Base-by-base conservation (phyloP, 306 rosid genomes). In the Purshia tridentata region DNA sequence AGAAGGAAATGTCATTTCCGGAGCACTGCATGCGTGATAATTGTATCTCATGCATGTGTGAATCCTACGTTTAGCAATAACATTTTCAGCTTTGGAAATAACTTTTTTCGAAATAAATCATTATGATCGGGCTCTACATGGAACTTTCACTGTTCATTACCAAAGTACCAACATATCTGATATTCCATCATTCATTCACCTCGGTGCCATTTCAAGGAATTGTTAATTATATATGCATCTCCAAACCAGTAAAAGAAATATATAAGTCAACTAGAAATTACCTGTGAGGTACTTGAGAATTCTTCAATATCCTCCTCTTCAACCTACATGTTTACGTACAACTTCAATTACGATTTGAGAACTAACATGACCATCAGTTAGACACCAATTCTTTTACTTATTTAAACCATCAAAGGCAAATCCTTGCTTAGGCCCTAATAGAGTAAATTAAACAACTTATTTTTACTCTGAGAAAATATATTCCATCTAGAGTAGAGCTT, bases 231-330 rank as follows among this genome's bases (percentile, higher is more conserved):
- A 8, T 12, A 52, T 20, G 19, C 37, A 19, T 42, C 15, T 49
- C 45, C 53, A 35, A 49, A n/a, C 14, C 7, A 62, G 11, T 73
- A n/a, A 4, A 19, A 10, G 11, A 19, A 3, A 62, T 3, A 60
- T 18, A 22, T 15, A 16, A 29, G 35, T 15, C 61, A 42, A 41
- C 51, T 23, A 12, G 48, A 53, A 29, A 73, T 68, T 67, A 82
- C 80, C 84, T 70, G 79, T 77, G 86, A 76, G 56, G 77, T 70
- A 52, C 85, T 85, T 23, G 86, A 85, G 60, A 73, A 65, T 50
- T 85, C 79, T 80, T 80, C 86, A 45, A 74, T 82, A 15, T 84
- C 79, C 48, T 80, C 89, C 19, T 72, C 85, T 54, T 82, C 79
- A 10, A 75, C 80, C 89, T 85, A 67, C 67, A 56, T 18, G 49